Percentiles rank a stretch among this genome's conserved stretches.
phyloP scores from a whole-genome alignment of 768 basidiomycete species.

The Termitomyces sp. region DNA sequence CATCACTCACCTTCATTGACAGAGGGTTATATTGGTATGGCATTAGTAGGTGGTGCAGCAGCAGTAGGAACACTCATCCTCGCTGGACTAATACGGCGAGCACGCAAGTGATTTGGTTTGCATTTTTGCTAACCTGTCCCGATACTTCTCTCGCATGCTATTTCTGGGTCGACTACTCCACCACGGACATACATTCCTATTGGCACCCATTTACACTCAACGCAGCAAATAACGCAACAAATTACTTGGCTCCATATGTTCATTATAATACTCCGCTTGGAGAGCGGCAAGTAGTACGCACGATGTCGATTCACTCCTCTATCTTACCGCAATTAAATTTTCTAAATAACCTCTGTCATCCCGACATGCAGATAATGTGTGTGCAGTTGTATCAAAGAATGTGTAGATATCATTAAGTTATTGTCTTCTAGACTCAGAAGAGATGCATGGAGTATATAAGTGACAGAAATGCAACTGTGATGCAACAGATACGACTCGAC shows the following conservation, averaged over 20 bases:
- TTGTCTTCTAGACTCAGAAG: neutral
- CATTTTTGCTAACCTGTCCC: neutral
- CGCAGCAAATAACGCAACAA: neutral
- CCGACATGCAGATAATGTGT: neutral
- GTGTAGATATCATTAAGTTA: neutral
- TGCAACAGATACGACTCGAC: neutral
- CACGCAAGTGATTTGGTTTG: constrained; percentile 42
- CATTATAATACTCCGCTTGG: neutral
- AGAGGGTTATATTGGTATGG: constrained; percentile 99
- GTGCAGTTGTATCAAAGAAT: neutral
- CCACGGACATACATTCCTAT: neutral
- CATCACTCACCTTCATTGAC: constrained; percentile 6
- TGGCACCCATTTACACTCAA: neutral
- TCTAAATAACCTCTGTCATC: neutral
- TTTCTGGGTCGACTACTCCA: neutral
- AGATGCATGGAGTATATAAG: neutral
- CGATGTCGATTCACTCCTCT: constrained; percentile 1
- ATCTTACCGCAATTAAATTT: neutral
- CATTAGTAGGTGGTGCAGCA: constrained; percentile 84
- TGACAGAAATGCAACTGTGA: neutral
- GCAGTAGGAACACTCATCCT: constrained; percentile 75
- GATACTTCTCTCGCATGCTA: neutral
- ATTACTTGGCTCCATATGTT: constrained; percentile 7
- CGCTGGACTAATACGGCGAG: constrained; percentile 82
- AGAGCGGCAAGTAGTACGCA: constrained; percentile 2